These are phyloP conservation scores for Tetrapyrgos nigripes DNA, from an alignment of 1,284 basidiomycete genomes.

Conservation along the genomic window DNA sequence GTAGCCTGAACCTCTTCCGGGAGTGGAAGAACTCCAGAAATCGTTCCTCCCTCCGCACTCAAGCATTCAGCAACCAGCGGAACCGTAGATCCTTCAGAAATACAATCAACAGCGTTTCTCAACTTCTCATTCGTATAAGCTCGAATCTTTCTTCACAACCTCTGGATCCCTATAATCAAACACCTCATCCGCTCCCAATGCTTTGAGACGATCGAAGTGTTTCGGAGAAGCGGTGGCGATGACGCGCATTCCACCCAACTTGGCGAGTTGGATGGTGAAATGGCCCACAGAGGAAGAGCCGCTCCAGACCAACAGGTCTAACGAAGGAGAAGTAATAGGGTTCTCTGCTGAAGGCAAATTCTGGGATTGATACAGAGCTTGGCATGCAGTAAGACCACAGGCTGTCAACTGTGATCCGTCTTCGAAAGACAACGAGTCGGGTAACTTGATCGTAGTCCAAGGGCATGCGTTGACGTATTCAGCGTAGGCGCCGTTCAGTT, in stretches of 20 bases:
- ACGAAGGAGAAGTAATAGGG: constrained; percentile 15
- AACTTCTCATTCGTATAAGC: too few species aligned
- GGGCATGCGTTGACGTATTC: constrained; percentile 36
- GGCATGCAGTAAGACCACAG: too few species aligned
- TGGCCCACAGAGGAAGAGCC: constrained; percentile 43
- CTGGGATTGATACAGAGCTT: too few species aligned
- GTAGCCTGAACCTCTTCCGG: constrained; percentile 31
- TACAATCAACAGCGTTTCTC: too few species aligned
- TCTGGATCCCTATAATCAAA: too few species aligned
- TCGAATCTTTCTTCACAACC: too few species aligned
- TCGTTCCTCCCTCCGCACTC: constrained; percentile 31
- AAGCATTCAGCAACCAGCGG: constrained; percentile 27
- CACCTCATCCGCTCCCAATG: too few species aligned
- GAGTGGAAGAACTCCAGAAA: constrained; percentile 29
- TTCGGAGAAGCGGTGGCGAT: too few species aligned
- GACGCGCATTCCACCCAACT: constrained; percentile 41
- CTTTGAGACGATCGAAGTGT: too few species aligned
- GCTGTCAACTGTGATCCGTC: constrained; percentile 33
- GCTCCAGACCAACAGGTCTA: too few species aligned
- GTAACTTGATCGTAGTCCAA: constrained; percentile 31
- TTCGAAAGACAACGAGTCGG: constrained; percentile 36
- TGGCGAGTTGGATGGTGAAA: constrained; percentile 48
- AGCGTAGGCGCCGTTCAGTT: constrained; percentile 38
- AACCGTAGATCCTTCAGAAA: constrained; percentile 27
- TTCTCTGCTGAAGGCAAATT: constrained; percentile 11